Percentiles rank a stretch among this genome's conserved stretches.
These are phyloP conservation scores for Pholiota molesta DNA, from an alignment of 768 basidiomycete species.

Conservation along the genomic window DNA sequence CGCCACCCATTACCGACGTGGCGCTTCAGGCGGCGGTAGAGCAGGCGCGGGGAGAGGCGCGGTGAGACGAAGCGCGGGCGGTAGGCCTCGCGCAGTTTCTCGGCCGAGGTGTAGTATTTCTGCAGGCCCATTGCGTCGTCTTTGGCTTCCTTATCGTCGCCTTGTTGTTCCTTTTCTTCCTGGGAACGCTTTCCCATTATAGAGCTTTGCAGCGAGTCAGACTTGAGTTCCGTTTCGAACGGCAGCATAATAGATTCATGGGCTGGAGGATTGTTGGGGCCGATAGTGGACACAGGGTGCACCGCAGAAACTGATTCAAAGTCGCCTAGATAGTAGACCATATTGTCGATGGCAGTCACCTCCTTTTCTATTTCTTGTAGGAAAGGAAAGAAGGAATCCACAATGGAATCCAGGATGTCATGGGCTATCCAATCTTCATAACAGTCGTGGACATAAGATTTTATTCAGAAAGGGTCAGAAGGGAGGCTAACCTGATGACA, in stretches of 20 bases:
- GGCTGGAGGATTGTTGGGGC: constrained; percentile 1
- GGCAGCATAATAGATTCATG: neutral
- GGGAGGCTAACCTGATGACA: constrained; percentile 65
- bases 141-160: neutral
- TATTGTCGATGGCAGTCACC: constrained; percentile 73
- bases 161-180: neutral
- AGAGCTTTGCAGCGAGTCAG: neutral
- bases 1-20: constrained; percentile 29
- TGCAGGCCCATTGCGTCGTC: neutral
- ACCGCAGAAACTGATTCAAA: neutral
- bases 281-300: neutral
- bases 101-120: constrained; percentile 15
- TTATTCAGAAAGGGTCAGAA: neutral
- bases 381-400: constrained; percentile 91
- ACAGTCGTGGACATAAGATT: constrained; percentile 3
- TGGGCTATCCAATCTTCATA: constrained; percentile 92
- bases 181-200: neutral
- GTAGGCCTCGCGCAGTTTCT: constrained; percentile 27
- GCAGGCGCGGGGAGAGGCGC: constrained; percentile 35
- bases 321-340: constrained; percentile 49
- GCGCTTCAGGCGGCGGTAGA: constrained; percentile 40
- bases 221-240: neutral
- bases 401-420: constrained; percentile 88
- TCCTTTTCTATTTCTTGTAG: constrained; percentile 81
- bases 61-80: constrained; percentile 36